Conservation (phyloP, 2,329 filamentous ascomycete species). For the Periconia macrospinosa region DNA sequence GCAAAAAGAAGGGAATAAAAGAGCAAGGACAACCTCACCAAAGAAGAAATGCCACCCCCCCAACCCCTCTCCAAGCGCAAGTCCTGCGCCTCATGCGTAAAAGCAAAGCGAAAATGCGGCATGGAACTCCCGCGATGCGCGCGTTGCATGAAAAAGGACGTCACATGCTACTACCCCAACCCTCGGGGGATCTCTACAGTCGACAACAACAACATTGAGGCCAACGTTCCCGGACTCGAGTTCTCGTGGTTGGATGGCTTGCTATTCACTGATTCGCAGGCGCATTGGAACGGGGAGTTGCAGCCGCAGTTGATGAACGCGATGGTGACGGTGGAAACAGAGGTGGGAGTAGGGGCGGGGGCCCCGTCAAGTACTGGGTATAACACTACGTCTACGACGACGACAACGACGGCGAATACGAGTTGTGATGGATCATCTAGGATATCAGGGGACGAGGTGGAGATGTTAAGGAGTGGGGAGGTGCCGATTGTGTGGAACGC, state of each 20-base stretch:
- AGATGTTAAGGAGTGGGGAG: too few species aligned
- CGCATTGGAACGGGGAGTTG: neutral
- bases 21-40: neutral
- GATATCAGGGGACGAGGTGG: too few species aligned
- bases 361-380: too few species aligned
- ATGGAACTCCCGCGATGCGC: slow-evolving; percentile 11
- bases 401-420: neutral
- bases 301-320: neutral
- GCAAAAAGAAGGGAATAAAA: neutral
- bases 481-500: too few species aligned
- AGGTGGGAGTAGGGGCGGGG: too few species aligned
- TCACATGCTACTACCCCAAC: slow-evolving; percentile 9
- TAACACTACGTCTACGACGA: neutral
- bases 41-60: neutral
- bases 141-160: slow-evolving; percentile 10
- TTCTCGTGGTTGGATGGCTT: neutral
- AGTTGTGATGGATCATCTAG: too few species aligned
- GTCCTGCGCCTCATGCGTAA: slow-evolving; percentile 15
- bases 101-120: slow-evolving; percentile 17
- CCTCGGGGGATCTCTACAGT: neutral
- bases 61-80: slow-evolving; percentile 7
- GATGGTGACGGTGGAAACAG: neutral
- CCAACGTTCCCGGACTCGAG: slow-evolving; percentile 14
- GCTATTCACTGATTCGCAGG: neutral
- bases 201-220: neutral